Conservation (phyloP, 2,329 filamentous ascomycete genomes). For the Emmonsiellopsis sp. region DNA sequence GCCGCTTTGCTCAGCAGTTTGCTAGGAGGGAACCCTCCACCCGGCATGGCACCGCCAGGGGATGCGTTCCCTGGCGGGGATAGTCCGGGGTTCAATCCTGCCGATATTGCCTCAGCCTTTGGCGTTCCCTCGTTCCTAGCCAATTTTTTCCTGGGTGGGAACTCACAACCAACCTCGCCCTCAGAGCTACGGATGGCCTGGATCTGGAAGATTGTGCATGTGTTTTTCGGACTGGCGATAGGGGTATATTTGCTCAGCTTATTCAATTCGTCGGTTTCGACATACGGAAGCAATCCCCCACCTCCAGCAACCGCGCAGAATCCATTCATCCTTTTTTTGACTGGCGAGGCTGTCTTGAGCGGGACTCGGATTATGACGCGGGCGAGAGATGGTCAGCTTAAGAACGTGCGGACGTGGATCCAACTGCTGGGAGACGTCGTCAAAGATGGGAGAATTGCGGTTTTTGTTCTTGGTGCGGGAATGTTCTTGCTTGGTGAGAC, state of each 20-base stretch:
- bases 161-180: conserved; percentile 28
- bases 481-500: conserved; percentile 32
- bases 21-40: conserved; percentile 19
- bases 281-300: conserved; percentile 22
- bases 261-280: conserved; percentile 25
- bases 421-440: conserved; percentile 31
- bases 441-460: conserved; percentile 35
- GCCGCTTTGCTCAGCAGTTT: conserved; percentile 29
- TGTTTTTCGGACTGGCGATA: conserved; percentile 48
- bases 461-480: conserved; percentile 37
- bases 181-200: conserved; percentile 25
- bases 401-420: conserved; percentile 24
- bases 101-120: conserved; percentile 33
- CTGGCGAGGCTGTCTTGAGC: conserved; percentile 36
- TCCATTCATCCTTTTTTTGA: conserved; percentile 38
- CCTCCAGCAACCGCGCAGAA: conserved; percentile 37
- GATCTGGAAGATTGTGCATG: conserved; percentile 51
- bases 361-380: conserved; percentile 27
- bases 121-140: conserved; percentile 33
- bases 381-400: conserved; percentile 18
- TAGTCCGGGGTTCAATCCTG: conserved; percentile 15
- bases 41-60: conserved; percentile 11
- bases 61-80: conserved; percentile 16
- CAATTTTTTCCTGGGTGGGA: conserved; percentile 29
- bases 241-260: conserved; percentile 43